A percentile compares a stretch with the other conserved stretches of the same genome.
Conservation (phyloP, 1,284 basidiomycete genomes). For the Lentinula novae-zelandiae region DNA sequence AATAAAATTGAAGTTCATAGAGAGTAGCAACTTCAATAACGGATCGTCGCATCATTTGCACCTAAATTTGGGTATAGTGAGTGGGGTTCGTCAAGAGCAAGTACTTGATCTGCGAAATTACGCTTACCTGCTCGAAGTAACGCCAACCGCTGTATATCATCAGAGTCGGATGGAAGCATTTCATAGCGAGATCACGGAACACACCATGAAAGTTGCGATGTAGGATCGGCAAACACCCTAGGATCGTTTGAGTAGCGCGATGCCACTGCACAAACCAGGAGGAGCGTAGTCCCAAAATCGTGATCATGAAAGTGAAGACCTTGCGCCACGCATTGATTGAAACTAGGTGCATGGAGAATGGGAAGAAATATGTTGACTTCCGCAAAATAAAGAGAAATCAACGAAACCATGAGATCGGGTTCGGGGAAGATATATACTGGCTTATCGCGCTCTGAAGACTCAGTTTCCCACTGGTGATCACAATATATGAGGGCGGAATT, state of each 20-base stretch:
- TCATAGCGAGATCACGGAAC: not conserved
- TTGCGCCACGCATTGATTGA: constrained; percentile 44
- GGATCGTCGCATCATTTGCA: constrained; percentile 45
- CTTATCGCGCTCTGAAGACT: constrained; percentile 16
- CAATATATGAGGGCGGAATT: not conserved
- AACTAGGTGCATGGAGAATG: constrained; percentile 60
- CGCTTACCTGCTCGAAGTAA: constrained; percentile 48
- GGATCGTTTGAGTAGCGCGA: constrained; percentile 60
- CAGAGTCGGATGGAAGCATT: constrained; percentile 16
- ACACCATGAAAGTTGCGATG: constrained; percentile 34
- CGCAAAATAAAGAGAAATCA: constrained; percentile 60
- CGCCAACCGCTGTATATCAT: constrained; percentile 48
- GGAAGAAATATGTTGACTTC: constrained; percentile 49
- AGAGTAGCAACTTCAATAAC: constrained; percentile 49
- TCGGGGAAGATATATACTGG: constrained; percentile 17
- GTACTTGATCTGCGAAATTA: no score
- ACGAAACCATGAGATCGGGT: constrained; percentile 19
- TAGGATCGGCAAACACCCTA: constrained; percentile 45
- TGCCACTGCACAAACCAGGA: constrained; percentile 63
- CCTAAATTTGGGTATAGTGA: not conserved
- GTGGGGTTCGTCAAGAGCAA: not conserved
- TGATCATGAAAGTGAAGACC: constrained; percentile 46
- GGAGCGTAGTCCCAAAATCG: constrained; percentile 52
- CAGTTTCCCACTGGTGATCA: constrained; percentile 12
- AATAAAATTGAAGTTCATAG: constrained; percentile 63